Percentiles rank a stretch among this genome's conserved stretches.
Conservation (phyloP, 2,329 filamentous ascomycete genomes). For the Exophiala xenobiotica region DNA sequence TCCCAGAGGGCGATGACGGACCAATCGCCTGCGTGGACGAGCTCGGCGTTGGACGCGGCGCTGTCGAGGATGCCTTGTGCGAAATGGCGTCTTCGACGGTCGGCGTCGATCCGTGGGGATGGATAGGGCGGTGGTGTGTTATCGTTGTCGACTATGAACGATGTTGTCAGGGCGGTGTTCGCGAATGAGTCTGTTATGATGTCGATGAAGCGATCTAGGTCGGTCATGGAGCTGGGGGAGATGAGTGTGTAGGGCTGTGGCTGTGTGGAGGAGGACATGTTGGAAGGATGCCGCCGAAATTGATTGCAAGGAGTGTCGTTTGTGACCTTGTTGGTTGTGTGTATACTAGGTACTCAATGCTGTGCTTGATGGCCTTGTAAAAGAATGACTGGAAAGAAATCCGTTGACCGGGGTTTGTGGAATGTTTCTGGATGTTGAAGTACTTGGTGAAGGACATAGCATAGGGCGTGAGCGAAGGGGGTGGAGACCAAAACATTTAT, state of each 20-base stretch:
- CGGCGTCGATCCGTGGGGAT: slow-evolving; percentile 13
- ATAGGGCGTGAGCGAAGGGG: too few species aligned
- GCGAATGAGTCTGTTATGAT: slow-evolving; percentile 27
- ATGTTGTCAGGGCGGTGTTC: slow-evolving; percentile 18
- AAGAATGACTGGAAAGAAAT: too few species aligned
- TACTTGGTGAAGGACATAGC: too few species aligned
- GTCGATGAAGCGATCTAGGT: slow-evolving; percentile 21
- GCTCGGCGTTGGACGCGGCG: slow-evolving; percentile 21
- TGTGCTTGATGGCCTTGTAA: too few species aligned
- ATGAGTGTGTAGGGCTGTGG: slow-evolving; percentile 11
- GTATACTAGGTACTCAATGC: too few species aligned
- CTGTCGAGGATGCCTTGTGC: slow-evolving; percentile 22
- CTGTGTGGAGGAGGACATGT: slow-evolving; percentile 5
- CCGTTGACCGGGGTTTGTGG: too few species aligned
- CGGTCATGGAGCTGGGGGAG: slow-evolving; percentile 9
- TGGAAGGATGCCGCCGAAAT: too few species aligned
- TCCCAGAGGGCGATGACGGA: slow-evolving; percentile 29
- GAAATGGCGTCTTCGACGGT: slow-evolving; percentile 24
- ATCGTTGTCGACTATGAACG: slow-evolving; percentile 28
- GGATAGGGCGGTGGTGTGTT: slow-evolving; percentile 25
- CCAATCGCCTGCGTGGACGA: slow-evolving; percentile 29
- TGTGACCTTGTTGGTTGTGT: not conserved
- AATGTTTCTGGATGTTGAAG: too few species aligned
- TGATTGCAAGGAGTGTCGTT: too few species aligned
- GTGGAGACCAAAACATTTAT: too few species aligned